phyloP scores from a whole-genome alignment of 208 protist genomes.

The Leishmania turanica region DNA sequence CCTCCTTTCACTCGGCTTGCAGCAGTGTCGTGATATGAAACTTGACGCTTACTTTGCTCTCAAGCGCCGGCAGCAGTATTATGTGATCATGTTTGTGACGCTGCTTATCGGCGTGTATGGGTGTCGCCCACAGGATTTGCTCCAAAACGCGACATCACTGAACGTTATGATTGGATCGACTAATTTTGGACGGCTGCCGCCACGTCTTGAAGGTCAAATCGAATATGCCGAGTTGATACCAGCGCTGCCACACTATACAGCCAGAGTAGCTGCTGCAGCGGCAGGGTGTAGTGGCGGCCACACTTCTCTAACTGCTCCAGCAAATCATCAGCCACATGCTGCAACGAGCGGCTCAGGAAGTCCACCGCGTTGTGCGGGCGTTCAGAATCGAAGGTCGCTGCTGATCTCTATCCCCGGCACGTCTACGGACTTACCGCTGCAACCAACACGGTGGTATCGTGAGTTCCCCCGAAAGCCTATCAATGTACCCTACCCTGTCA shows the following conservation, averaged over 20 bases:
- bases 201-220: neutral
- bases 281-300: neutral
- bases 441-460: conserved; percentile 34
- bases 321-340: conserved; percentile 4
- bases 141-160: conserved; percentile 23
- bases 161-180: conserved; percentile 16
- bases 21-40: conserved; percentile 40
- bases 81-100: conserved; percentile 48
- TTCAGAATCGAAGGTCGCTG: conserved; percentile 15
- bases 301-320: neutral
- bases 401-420: conserved; percentile 33
- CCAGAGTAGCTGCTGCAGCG: too few relatives aligned
- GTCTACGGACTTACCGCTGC: conserved; percentile 18
- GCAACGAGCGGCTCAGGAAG: neutral
- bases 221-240: conserved; percentile 1
- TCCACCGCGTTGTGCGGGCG: conserved; percentile 4
- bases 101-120: conserved; percentile 33
- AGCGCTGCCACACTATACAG: neutral
- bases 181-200: neutral
- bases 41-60: conserved; percentile 65
- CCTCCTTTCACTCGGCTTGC: conserved; percentile 38
- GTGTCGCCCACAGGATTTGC: conserved; percentile 34
- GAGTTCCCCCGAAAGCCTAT: conserved; percentile 46
- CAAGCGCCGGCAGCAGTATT: conserved; percentile 19
- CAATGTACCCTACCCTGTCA: conserved; percentile 45